phyloP scores from a whole-genome alignment of 257 asterid species.

The Capsicum chinense region DNA sequence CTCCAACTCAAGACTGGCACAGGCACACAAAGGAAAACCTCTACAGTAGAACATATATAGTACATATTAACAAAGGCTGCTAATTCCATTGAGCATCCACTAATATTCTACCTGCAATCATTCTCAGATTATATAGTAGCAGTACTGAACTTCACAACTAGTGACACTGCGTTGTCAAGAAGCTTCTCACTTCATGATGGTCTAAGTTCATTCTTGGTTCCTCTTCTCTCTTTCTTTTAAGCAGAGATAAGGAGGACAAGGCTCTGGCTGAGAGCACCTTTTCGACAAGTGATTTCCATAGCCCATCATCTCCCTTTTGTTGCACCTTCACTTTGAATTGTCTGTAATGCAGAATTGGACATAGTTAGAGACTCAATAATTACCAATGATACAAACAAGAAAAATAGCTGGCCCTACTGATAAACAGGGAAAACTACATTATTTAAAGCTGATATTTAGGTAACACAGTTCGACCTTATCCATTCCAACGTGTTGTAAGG shows the following conservation, averaged over 20 bases:
- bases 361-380: background rate
- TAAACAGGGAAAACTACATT: background rate
- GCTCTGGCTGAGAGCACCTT: conserved; percentile 72
- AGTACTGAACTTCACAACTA: background rate
- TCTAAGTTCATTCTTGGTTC: conserved; percentile 41
- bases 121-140: background rate
- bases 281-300: conserved; percentile 69
- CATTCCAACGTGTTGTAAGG: background rate
- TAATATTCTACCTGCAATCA: background rate
- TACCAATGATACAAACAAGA: background rate
- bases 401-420: conserved; percentile 30
- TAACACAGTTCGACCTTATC: background rate
- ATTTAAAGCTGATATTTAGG: conserved; percentile 8
- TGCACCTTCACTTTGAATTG: conserved; percentile 68
- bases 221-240: conserved; percentile 66
- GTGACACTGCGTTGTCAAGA: conserved; percentile 27
- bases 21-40: background rate
- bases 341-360: conserved; percentile 42
- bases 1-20: conserved; percentile 13
- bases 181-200: conserved; percentile 48
- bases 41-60: background rate
- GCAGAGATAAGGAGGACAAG: conserved; percentile 60
- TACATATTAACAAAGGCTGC: background rate
- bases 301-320: conserved; percentile 49
- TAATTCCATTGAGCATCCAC: background rate